These are phyloP conservation scores for Cytospora leucostoma DNA, from an alignment of 2,329 filamentous ascomycete genomes.

Conservation along the genomic window DNA sequence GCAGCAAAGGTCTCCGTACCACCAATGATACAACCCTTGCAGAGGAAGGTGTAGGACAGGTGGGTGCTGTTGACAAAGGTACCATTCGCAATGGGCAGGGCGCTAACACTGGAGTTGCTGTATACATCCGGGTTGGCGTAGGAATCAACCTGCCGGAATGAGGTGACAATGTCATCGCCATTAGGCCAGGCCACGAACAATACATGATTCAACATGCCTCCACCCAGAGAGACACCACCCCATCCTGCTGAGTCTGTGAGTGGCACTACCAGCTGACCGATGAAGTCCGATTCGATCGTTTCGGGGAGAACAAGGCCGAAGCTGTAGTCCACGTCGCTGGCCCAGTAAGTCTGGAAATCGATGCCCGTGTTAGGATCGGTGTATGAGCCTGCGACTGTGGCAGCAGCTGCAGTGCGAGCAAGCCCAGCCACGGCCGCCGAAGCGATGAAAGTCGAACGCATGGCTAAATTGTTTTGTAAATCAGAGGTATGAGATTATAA, in stretches of 20 bases:
- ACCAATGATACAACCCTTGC: slow-evolving; percentile 40
- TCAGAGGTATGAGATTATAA: background rate
- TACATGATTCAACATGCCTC: slow-evolving; percentile 46
- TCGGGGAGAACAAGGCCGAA: slow-evolving; percentile 55
- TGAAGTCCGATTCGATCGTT: slow-evolving; percentile 51
- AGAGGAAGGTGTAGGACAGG: slow-evolving; percentile 52
- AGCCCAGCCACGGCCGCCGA: slow-evolving; percentile 30
- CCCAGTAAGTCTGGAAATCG: slow-evolving; percentile 42
- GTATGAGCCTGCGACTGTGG: slow-evolving; percentile 36
- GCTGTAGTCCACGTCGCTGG: slow-evolving; percentile 41
- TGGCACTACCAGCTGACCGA: slow-evolving; percentile 52
- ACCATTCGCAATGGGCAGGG: slow-evolving; percentile 46
- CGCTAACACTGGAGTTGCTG: slow-evolving; percentile 38
- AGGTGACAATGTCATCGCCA: slow-evolving; percentile 37
- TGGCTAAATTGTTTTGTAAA: slow-evolving; percentile 9
- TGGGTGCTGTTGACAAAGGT: slow-evolving; percentile 50
- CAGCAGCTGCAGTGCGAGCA: slow-evolving; percentile 30
- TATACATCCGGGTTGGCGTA: slow-evolving; percentile 46
- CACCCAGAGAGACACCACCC: slow-evolving; percentile 48
- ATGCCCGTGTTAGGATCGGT: slow-evolving; percentile 42
- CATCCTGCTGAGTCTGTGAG: slow-evolving; percentile 46
- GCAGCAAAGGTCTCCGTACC: slow-evolving; percentile 34
- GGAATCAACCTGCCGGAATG: slow-evolving; percentile 32
- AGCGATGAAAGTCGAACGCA: slow-evolving; percentile 27
- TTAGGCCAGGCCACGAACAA: slow-evolving; percentile 49